Evolutionary conservation across 148 eudicot genomes (phyloP).

Genomic region (Arbutus unedo): DNA sequence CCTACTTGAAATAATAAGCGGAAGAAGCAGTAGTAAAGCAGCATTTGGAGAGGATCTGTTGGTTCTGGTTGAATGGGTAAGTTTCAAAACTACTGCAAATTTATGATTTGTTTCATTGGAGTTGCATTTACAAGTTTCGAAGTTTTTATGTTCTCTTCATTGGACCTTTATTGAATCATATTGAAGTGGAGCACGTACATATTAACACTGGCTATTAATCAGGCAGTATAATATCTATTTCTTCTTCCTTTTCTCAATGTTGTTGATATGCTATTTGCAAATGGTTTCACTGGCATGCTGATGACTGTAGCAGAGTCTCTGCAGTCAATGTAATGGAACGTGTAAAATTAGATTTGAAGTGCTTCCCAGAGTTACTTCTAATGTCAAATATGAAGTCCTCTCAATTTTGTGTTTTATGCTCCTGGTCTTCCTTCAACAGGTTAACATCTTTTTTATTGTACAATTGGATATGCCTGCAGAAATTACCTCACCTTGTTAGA

Average conservation of each 20-base stretch:
- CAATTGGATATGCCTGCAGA: neutral
- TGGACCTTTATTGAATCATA: neutral
- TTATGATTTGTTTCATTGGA: neutral
- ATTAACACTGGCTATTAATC: neutral
- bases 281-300: neutral
- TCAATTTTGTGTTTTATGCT: neutral
- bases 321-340: neutral
- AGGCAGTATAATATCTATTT: neutral
- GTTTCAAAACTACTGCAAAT: conserved; percentile 6
- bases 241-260: neutral
- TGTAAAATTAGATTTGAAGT: too few species aligned
- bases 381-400: neutral
- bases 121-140: neutral
- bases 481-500: neutral
- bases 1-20: conserved; percentile 60
- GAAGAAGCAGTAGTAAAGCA: conserved; percentile 45
- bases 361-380: neutral
- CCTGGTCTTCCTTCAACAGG: neutral
- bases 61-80: conserved; percentile 54
- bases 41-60: conserved; percentile 43
- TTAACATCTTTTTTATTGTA: neutral
- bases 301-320: neutral
- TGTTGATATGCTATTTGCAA: neutral
- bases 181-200: neutral
- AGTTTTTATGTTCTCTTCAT: neutral